These are phyloP conservation scores for Pseudocercospora fijiensis DNA, from an alignment of 2,329 filamentous ascomycete genomes.

Conservation along the genomic window DNA sequence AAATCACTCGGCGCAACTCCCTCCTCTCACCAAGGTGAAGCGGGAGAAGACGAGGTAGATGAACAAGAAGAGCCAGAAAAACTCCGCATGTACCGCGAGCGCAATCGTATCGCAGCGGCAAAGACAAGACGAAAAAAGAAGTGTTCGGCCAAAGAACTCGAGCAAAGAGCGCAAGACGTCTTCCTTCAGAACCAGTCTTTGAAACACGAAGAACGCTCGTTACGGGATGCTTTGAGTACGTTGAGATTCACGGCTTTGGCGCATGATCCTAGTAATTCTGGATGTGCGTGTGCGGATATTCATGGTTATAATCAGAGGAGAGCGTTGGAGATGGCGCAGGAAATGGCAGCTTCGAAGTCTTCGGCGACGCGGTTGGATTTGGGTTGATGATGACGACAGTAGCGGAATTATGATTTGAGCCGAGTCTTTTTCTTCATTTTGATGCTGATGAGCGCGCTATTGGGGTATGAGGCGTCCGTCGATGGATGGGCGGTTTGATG, in stretches of 20 bases:
- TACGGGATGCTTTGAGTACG: constrained; percentile 11
- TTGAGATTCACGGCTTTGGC: constrained; percentile 11
- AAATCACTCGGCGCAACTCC: too few species aligned
- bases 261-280: constrained; percentile 9
- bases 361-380: neutral
- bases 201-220: constrained; percentile 13
- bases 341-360: neutral
- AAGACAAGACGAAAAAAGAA: constrained; percentile 19
- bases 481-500: too few species aligned
- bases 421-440: too few species aligned
- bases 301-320: constrained; percentile 12
- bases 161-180: constrained; percentile 12
- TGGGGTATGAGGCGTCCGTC: too few species aligned
- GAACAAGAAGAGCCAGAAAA: constrained; percentile 9
- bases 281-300: constrained; percentile 11
- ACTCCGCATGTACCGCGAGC: constrained; percentile 11
- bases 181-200: constrained; percentile 8
- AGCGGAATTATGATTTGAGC: too few species aligned
- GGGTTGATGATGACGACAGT: too few species aligned
- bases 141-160: constrained; percentile 14
- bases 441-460: too few species aligned
- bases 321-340: constrained; percentile 12
- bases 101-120: constrained; percentile 15
- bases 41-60: neutral
- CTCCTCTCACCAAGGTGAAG: too few species aligned